Evolutionary conservation across 2,329 filamentous ascomycete genomes (phyloP), one percentile per base, ranked within the genome.

Genomic region (Acarospora socialis): DNA sequence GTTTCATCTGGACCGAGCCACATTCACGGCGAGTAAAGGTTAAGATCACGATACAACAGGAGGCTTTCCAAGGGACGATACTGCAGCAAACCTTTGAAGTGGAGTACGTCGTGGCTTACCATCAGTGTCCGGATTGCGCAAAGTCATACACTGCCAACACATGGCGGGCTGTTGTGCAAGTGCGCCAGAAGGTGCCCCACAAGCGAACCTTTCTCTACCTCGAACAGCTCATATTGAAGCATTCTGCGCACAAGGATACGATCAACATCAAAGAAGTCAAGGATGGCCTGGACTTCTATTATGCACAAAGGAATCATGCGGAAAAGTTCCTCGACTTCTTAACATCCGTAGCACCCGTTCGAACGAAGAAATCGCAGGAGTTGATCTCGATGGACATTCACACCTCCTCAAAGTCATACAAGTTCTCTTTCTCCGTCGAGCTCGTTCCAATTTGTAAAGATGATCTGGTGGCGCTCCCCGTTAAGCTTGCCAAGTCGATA

Each of bases 261-360:
- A 86, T 94, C 58, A 98, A 95, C 55, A 98, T 98, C 60, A 94
- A 92, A 54, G 90, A 98, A 59, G 81, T 82, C 17, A 86, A 86
- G 57, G 84, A 94, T 46, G 90, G 90, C 2, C 76, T 98, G 37
- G 90, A 98, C 54, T 98, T 98, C 56, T 98, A 77, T 66, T 98
- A 90, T 51, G 70, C 82, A 0, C 75, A 80, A 36, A 69, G 82
- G 47, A 98, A 94, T 50, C 81, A 92, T 46, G 87, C 86, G 5
- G 83, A 92, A 50, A 84, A 81, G 49, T 87, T 93, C 53, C 73
- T 92, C 39, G 86, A 95, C 56, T 92, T 94, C 54, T 63, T 94
- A 39, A 74, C 73, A 45, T 87, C 83, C 0, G 78, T 92, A 9
- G 71, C 76, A 1, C 84, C 90, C 1, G 70, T 83, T 37, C 73